phyloP scores from a whole-genome alignment of 345 rosid species.

The Lumnitzera racemosa region DNA sequence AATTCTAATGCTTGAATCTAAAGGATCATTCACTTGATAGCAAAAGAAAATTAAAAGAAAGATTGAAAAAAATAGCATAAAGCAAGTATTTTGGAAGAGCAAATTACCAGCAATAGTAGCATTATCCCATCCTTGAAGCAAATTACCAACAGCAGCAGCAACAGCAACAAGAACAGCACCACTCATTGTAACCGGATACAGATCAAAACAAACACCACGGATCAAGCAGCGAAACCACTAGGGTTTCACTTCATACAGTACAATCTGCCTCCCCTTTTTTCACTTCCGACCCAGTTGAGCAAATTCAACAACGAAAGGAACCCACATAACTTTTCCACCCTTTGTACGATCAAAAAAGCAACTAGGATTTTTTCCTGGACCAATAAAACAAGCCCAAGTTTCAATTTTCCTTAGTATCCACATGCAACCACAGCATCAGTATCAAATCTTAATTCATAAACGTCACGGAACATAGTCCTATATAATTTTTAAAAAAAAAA shows the following conservation, averaged over 20 bases:
- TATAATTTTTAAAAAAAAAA: background rate
- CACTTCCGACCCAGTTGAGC: too few relatives aligned
- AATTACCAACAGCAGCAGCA: conserved; percentile 21
- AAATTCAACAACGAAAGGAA: background rate
- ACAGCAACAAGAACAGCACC: conserved; percentile 20
- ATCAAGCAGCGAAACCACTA: background rate
- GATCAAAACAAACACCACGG: background rate
- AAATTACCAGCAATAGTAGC: conserved; percentile 22
- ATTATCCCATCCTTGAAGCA: conserved; percentile 20
- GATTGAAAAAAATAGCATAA: too few relatives aligned
- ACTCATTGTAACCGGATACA: conserved; percentile 1
- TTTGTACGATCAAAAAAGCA: too few relatives aligned
- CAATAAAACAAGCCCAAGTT: too few relatives aligned
- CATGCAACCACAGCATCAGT: too few relatives aligned
- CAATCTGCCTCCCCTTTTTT: background rate
- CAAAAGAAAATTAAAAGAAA: too few relatives aligned
- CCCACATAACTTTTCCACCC: background rate
- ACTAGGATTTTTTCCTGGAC: too few relatives aligned
- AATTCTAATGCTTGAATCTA: too few relatives aligned
- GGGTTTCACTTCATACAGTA: conserved; percentile 1
- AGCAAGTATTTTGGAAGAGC: too few relatives aligned
- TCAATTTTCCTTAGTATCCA: too few relatives aligned
- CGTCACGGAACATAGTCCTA: background rate
- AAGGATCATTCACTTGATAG: too few relatives aligned
- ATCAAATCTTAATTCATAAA: background rate